These are phyloP conservation scores for Inga laurina DNA, from an alignment of 306 rosid genomes.

Conservation along the genomic window DNA sequence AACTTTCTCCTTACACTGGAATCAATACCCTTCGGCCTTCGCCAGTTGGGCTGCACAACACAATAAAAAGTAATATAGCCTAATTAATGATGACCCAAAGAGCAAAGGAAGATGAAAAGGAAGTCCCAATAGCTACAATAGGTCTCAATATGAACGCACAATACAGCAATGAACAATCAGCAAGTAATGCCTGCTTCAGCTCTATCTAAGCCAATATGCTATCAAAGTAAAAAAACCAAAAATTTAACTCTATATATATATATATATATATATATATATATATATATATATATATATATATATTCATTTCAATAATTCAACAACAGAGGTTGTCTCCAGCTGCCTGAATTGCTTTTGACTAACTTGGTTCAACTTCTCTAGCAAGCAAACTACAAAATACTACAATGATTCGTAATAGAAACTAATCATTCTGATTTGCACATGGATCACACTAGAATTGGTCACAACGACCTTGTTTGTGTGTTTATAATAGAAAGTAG, in stretches of 20 bases:
- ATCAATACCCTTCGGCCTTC: slow-evolving; percentile 87
- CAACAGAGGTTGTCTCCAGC: neutral
- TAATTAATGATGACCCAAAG: neutral
- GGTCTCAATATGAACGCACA: neutral
- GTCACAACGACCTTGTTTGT: neutral
- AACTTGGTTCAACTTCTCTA: neutral
- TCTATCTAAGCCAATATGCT: neutral
- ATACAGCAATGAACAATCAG: neutral
- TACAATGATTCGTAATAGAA: neutral
- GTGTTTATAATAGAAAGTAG: no score
- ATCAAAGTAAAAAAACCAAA: neutral
- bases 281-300: neutral
- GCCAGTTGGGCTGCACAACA: slow-evolving; percentile 57
- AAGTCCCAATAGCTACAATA: neutral
- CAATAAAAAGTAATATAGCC: neutral
- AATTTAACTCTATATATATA: no score
- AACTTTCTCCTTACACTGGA: slow-evolving; percentile 79
- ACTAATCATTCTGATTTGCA: neutral
- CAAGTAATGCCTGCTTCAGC: neutral
- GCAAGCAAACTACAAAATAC: neutral
- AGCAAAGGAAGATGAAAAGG: neutral
- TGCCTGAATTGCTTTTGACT: neutral
- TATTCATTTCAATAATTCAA: neutral
- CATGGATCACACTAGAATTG: neutral
- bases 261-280: neutral